phyloP scores from a whole-genome alignment of 202 grass and related monocot species.

The Zoysia matrella region DNA sequence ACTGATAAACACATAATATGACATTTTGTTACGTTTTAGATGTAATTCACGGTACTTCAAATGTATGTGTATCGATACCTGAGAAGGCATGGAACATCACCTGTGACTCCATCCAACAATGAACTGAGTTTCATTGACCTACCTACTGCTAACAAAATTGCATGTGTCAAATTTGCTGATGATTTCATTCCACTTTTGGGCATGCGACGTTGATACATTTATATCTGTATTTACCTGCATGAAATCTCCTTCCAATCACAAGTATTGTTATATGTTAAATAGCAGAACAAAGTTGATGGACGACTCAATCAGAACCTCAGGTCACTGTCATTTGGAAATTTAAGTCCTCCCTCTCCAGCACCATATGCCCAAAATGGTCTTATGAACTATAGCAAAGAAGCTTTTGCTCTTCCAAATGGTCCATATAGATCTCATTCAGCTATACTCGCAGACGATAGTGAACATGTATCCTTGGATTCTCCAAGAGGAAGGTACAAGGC shows the following conservation, averaged over 20 bases:
- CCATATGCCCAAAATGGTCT: conserved; percentile 60
- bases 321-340: conserved; percentile 71
- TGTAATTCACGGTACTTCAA: not conserved
- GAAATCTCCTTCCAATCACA: conserved; percentile 33
- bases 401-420: conserved; percentile 53
- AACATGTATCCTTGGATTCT: conserved; percentile 56
- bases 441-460: conserved; percentile 58
- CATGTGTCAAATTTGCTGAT: conserved; percentile 5
- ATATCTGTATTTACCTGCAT: conserved; percentile 39
- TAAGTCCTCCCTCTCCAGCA: conserved; percentile 64
- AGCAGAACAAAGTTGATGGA: conserved; percentile 69
- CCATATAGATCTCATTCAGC: conserved; percentile 69
- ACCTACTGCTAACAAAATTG: conserved; percentile 11
- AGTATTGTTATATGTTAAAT: conserved; percentile 42
- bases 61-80: not conserved
- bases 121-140: not conserved
- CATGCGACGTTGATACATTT: conserved; percentile 23
- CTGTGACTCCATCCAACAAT: not conserved
- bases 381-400: conserved; percentile 58
- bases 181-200: conserved; percentile 3
- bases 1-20: conserved; percentile 11
- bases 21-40: not conserved
- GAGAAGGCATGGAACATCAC: not conserved
- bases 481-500: conserved; percentile 62
- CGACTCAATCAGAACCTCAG: conserved; percentile 68